Percentiles rank a stretch among this genome's conserved stretches.
Conservation (phyloP, 345 rosid species). For the Chamaenerion angustifolium region DNA sequence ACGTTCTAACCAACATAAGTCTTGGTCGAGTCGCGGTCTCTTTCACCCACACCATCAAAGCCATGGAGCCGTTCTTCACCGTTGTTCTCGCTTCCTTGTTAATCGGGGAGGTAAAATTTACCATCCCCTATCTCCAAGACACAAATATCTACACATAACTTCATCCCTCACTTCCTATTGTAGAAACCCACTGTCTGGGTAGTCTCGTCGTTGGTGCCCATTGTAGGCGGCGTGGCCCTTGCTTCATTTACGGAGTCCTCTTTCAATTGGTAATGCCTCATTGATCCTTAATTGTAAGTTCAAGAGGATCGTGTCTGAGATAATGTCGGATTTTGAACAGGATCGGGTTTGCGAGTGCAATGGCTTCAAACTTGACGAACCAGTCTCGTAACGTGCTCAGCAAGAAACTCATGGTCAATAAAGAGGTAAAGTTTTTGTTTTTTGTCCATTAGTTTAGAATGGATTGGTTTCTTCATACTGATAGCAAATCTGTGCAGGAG, state of each 20-base stretch:
- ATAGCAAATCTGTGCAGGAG: constrained; percentile 25
- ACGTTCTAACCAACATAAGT: constrained; percentile 71
- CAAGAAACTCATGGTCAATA: constrained; percentile 56
- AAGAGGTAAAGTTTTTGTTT: constrained; percentile 33
- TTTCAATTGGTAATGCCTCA: constrained; percentile 52
- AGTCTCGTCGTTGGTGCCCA: constrained; percentile 48
- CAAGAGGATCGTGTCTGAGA: not conserved
- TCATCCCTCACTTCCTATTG: not conserved
- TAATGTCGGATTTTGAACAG: constrained; percentile 18
- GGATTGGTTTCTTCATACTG: too few species aligned
- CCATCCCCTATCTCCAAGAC: too few species aligned
- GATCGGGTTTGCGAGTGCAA: constrained; percentile 77
- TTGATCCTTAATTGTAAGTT: not conserved
- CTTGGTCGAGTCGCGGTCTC: constrained; percentile 68
- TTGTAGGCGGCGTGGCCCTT: constrained; percentile 75
- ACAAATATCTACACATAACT: not conserved
- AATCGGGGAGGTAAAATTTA: constrained; percentile 46
- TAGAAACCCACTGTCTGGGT: constrained; percentile 62
- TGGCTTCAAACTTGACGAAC: constrained; percentile 89
- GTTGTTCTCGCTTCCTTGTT: constrained; percentile 53
- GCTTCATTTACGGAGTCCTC: constrained; percentile 75
- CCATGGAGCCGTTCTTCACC: constrained; percentile 89
- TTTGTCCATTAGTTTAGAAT: not conserved
- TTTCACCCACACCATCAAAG: constrained; percentile 88
- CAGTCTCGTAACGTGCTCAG: constrained; percentile 80